These are phyloP conservation scores for Eurotiales sp. DNA, from an alignment of 2,329 filamentous ascomycete species.

Conservation along the genomic window DNA sequence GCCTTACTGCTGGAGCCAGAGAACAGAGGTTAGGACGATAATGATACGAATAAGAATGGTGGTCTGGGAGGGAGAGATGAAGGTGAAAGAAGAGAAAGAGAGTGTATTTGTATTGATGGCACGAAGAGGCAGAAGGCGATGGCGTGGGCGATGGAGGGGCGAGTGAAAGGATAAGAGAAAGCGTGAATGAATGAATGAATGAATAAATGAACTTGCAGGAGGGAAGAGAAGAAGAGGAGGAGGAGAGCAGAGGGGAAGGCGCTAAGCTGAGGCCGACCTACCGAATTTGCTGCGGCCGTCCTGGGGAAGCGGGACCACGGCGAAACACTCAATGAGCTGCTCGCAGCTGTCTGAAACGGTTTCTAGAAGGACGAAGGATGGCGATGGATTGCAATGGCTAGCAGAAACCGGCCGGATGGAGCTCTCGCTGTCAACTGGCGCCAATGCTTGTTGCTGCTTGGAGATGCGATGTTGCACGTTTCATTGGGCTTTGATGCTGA, in stretches of 20 bases:
- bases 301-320: constrained; percentile 9
- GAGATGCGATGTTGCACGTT: constrained; percentile 6
- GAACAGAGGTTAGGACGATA: constrained; percentile 11
- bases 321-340: constrained; percentile 7
- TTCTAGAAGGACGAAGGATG: not conserved
- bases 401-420: not conserved
- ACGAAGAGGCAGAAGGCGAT: constrained; percentile 10
- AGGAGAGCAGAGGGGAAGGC: constrained; percentile 7
- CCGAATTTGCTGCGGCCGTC: not conserved
- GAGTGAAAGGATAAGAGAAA: too few relatives aligned
- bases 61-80: constrained; percentile 14
- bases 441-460: not conserved
- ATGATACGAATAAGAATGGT: constrained; percentile 14
- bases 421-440: not conserved
- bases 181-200: too few relatives aligned
- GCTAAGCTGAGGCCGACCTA: not conserved
- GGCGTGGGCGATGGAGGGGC: constrained; percentile 17
- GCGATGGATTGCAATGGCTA: too few relatives aligned
- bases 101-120: constrained; percentile 17
- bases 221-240: too few relatives aligned
- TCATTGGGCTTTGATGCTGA: constrained; percentile 6
- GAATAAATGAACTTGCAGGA: too few relatives aligned
- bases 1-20: constrained; percentile 3
- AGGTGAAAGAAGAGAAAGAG: constrained; percentile 17
- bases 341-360: not conserved